Conservation (phyloP, 75 land plant species). For the Ceratopteris richardii region DNA sequence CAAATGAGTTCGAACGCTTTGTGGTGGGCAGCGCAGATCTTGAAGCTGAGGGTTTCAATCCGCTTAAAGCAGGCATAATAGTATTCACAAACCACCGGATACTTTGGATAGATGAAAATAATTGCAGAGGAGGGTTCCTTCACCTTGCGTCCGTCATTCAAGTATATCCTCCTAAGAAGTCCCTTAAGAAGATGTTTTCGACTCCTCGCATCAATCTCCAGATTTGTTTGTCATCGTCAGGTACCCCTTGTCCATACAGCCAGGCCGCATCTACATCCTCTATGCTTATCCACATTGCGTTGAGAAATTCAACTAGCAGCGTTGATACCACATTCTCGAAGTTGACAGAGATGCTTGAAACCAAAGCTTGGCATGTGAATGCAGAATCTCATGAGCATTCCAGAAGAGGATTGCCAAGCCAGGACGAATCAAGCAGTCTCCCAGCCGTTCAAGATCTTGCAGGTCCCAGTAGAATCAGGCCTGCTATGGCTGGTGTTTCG, state of each 20-base stretch:
- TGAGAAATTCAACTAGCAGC: conserved; percentile 45
- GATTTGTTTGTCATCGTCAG: conserved; percentile 31
- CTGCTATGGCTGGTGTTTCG: conserved; percentile 66
- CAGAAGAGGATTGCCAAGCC: not conserved
- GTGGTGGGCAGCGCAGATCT: conserved; percentile 58
- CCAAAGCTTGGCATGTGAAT: conserved; percentile 54
- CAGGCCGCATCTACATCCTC: conserved; percentile 15
- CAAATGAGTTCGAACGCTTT: conserved; percentile 60
- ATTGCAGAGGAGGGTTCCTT: conserved; percentile 26
- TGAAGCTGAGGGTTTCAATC: conserved; percentile 21
- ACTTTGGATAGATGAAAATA: conserved; percentile 39
- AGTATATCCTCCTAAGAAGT: conserved; percentile 47
- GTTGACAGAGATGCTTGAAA: conserved; percentile 44
- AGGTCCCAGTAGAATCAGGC: conserved; percentile 22
- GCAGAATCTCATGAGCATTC: not conserved
- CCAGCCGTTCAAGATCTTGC: not conserved
- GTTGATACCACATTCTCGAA: conserved; percentile 39
- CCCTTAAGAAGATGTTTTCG: conserved; percentile 50
- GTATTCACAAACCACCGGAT: conserved; percentile 73
- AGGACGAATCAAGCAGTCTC: not conserved
- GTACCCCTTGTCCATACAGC: conserved; percentile 8
- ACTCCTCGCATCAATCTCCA: conserved; percentile 60
- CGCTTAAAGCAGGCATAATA: conserved; percentile 48
- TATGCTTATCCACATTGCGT: conserved; percentile 33
- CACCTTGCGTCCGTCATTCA: conserved; percentile 49